Evolutionary conservation across 1,139 yeast species (phyloP), one percentile per base, ranked within the genome.

Genomic region (Lodderomyces elongisporus): DNA sequence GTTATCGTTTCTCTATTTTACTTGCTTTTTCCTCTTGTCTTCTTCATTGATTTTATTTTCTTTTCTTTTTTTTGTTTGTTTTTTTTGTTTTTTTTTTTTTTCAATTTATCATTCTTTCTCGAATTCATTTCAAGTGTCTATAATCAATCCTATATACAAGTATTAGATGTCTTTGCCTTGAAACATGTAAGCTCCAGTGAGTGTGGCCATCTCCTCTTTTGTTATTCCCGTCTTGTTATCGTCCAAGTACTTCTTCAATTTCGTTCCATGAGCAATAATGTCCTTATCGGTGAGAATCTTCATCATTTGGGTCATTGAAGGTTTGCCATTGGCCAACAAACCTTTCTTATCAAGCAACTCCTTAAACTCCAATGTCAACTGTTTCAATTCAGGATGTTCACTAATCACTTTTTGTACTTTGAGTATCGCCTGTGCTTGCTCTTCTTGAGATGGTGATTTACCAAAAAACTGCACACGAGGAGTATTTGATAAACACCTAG

Each of bases 241-340:
- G 22, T 65, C 66, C 33, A 66, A 54, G 23, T 58, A 54, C 13
- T 43, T 46, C 42, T 60, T 59, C 40, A 66, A 52, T 27, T 51
- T 51, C n/a, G 43, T 39, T 25, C 65, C 49, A 28, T 52, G 49
- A 6, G 46, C 53, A 32, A 62, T 56, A n/a, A 66, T 56, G 13
- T 64, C 70, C 39, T 53, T 55, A 37, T 66, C 68, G 28, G 63
- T 48, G 37, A 66, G 51, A 28, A 66, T 50, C 41, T 55, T 58
- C 52, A 66, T 54, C 58, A 66, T 51, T 38, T 62, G 57, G 37
- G 60, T 44, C 49, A 66, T 48, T 13, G 60, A 56, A 3, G 71
- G 71, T 5, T 58, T 57, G 2, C 50, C 55, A 3, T 58, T 51
- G 7, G 28, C 17, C 25, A 55, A 43, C 30, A 63, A 51, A 14